Conservation (phyloP, 371 early-diverging fungal genomes). For the Mucor racemosus region DNA sequence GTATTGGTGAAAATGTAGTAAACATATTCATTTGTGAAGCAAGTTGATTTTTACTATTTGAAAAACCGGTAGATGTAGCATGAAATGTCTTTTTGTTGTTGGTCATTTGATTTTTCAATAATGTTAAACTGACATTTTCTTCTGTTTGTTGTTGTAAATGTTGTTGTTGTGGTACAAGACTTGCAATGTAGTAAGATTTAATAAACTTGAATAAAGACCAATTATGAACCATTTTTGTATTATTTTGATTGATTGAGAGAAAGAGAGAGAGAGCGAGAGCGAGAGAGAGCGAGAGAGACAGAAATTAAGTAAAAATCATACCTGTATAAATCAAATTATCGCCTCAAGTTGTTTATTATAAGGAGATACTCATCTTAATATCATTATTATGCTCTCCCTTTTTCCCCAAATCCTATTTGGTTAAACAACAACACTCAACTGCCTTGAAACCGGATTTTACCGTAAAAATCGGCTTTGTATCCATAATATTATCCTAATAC, state of each 20-base stretch:
- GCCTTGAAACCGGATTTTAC: slow-evolving; percentile 10
- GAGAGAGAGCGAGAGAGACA: background rate
- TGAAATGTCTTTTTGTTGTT: background rate
- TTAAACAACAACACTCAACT: slow-evolving; percentile 5
- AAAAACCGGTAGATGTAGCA: background rate
- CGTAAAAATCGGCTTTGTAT: slow-evolving; percentile 5
- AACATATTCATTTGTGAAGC: slow-evolving; percentile 9
- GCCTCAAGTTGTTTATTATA: background rate
- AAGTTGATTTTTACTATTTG: background rate
- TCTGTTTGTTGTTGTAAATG: slow-evolving; percentile 2
- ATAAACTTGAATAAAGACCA: slow-evolving; percentile 5
- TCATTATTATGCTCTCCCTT: background rate
- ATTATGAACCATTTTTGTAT: background rate
- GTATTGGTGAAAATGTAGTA: slow-evolving; percentile 15
- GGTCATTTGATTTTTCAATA: background rate
- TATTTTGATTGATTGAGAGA: too few relatives aligned
- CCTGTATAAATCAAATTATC: background rate
- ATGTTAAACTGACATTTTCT: slow-evolving; percentile 1
- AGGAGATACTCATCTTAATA: background rate
- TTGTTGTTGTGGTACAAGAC: background rate
- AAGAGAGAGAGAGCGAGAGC: background rate
- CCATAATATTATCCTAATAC: background rate
- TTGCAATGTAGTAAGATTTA: slow-evolving; percentile 5
- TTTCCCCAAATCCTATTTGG: background rate
- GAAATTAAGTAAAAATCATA: background rate